Evolutionary conservation across 2,329 filamentous ascomycete species (phyloP).

Genomic region (Cadophora sp.): DNA sequence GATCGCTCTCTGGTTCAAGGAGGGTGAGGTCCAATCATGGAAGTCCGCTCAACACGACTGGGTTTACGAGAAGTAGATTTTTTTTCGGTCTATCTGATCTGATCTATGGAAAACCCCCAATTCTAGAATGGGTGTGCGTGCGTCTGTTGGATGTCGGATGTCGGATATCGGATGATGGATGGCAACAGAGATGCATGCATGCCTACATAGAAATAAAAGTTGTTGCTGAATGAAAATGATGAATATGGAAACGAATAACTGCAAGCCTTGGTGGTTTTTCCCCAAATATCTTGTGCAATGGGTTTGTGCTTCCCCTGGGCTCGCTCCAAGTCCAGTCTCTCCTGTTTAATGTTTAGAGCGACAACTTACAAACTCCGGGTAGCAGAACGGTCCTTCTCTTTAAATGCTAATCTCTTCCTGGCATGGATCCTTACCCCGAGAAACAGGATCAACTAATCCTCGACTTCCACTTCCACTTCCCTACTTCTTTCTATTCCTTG

Average conservation of each 20-base stretch:
- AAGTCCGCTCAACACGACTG: conserved; percentile 86
- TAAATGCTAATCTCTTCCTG: too few relatives aligned
- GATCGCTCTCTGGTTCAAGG: conserved; percentile 98
- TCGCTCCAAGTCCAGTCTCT: too few relatives aligned
- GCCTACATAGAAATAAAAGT: background rate
- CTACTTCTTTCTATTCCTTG: too few relatives aligned
- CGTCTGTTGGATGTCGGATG: background rate
- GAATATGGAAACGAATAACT: background rate
- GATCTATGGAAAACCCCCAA: background rate
- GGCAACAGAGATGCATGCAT: background rate
- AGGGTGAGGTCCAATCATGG: conserved; percentile 84
- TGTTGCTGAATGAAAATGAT: conserved; percentile 10
- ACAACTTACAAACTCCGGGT: too few relatives aligned
- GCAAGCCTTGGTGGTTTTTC: too few relatives aligned
- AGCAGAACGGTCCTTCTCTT: too few relatives aligned
- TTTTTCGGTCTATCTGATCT: background rate
- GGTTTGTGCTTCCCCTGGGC: background rate
- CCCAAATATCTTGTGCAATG: too few relatives aligned
- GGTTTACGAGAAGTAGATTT: conserved; percentile 90
- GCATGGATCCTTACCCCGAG: too few relatives aligned
- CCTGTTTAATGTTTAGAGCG: too few relatives aligned
- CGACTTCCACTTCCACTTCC: too few relatives aligned
- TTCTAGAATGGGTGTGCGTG: background rate
- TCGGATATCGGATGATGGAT: background rate
- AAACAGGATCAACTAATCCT: too few relatives aligned